Percentiles rank a stretch among this genome's conserved stretches.
Conservation (phyloP, 2,329 filamentous ascomycete species). For the Verticillium albo-atrum region DNA sequence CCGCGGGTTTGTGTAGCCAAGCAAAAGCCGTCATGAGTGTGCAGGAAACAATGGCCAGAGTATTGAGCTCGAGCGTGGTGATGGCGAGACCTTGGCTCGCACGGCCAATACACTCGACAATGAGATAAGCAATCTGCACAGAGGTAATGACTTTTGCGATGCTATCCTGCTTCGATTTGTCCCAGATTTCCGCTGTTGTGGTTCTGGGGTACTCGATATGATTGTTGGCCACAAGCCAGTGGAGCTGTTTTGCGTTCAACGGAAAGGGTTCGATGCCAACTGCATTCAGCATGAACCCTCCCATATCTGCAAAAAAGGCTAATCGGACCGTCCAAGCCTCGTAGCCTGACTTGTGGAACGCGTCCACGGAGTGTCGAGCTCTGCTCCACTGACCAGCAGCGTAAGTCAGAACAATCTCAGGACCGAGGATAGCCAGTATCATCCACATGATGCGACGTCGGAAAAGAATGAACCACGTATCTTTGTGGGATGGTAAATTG, state of each 20-base stretch:
- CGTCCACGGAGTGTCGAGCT: constrained; percentile 10
- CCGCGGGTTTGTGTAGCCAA: constrained; percentile 16
- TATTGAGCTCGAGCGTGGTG: constrained; percentile 13
- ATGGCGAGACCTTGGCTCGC: constrained; percentile 7
- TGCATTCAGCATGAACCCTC: constrained; percentile 17
- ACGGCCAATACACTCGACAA: constrained; percentile 13
- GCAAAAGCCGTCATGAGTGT: constrained; percentile 12
- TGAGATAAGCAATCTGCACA: constrained; percentile 12
- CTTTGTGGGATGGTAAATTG: constrained; percentile 18
- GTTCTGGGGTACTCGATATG: constrained; percentile 10
- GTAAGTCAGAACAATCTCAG: constrained; percentile 14
- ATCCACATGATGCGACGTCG: constrained; percentile 11
- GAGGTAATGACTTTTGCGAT: constrained; percentile 14
- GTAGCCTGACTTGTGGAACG: constrained; percentile 12
- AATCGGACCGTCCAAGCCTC: constrained; percentile 17
- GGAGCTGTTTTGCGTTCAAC: constrained; percentile 14
- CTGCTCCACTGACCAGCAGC: constrained; percentile 17
- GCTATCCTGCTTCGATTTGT: constrained; percentile 18
- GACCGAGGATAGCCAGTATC: constrained; percentile 13
- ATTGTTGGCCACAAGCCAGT: constrained; percentile 13
- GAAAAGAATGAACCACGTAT: constrained; percentile 4
- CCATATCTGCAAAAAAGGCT: constrained; percentile 22
- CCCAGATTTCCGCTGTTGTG: constrained; percentile 13
- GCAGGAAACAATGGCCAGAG: constrained; percentile 8
- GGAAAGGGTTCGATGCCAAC: constrained; percentile 14